Base-by-base conservation (phyloP, 2,329 filamentous ascomycete species). In the Aspergillus sp. region DNA sequence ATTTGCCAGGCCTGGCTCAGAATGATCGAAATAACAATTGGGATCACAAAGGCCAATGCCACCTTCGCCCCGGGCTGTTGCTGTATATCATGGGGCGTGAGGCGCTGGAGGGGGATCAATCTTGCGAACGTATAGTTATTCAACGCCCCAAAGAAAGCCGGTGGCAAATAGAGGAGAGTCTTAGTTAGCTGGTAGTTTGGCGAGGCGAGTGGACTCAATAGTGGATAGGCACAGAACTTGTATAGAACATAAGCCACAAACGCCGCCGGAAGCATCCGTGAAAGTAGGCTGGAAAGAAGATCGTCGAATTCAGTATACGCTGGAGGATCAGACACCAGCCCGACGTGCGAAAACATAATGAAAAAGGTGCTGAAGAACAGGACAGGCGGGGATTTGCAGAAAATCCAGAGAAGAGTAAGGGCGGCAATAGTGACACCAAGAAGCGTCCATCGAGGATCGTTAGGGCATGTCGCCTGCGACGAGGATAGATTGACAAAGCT, bases 71-170 rank as follows among this genome's bases (percentile, higher is more conserved):
- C 93, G 0, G 93, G 91, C 60, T 98, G 90, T 54, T 90, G 85
- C 38, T 85, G 72, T 35, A 98, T 81, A 60, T 98, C 93, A 62
- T 94, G 89, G 0, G 85, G 82, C 7, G 88, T 97, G n/a, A 98
- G 76, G 2, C 93, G 85, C 65, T 90, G 82, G 52, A 98, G 93
- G 0, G 93, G 93, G 48, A 98, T 96, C 68, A 88, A 86, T 7
- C 64, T 62, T 57, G 89, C 86, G 59, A 98, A 88, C 0, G 93
- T 97, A 67, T 96, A 94, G 68, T 97, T 97, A 59, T 91, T 91
- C 53, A 98, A 70, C 1, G 88, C 85, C 11, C 90, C 93, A 33
- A 96, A 81, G 86, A 94, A 98, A 60, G 86, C 90, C 6, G 83
- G 85, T 1, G 90, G 90, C 1, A 98, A 74, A 86, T 90, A 97